Percentiles rank a stretch among this genome's conserved stretches.
phyloP scores from a whole-genome alignment of 2,329 filamentous ascomycete species.

The Catunica adiposa region DNA sequence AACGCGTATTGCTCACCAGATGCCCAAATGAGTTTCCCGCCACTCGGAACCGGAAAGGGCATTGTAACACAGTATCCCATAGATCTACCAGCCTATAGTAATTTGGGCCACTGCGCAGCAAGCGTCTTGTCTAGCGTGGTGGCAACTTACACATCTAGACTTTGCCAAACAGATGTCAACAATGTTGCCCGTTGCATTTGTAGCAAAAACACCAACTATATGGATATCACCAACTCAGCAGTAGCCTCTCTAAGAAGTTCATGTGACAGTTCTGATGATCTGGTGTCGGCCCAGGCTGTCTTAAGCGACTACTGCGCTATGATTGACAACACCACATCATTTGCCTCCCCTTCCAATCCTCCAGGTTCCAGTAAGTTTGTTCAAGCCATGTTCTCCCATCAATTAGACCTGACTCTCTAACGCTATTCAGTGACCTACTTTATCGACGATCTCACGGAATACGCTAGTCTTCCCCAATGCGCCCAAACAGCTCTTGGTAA shows the following conservation, averaged over 20 bases:
- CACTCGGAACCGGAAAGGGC: constrained; percentile 24
- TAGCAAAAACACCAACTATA: constrained; percentile 32
- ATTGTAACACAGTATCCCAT: constrained; percentile 32
- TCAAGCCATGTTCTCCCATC: no score
- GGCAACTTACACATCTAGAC: constrained; percentile 18
- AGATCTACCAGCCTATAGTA: constrained; percentile 28
- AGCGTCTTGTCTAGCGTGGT: constrained; percentile 23
- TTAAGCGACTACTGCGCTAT: constrained; percentile 36
- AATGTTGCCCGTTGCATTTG: constrained; percentile 36
- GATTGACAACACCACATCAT: constrained; percentile 31
- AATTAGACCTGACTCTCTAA: no score
- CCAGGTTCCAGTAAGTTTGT: constrained; percentile 33
- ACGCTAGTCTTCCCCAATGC: constrained; percentile 28
- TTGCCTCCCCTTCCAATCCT: constrained; percentile 29
- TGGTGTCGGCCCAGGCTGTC: constrained; percentile 27
- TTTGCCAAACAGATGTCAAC: constrained; percentile 25
- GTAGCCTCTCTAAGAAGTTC: constrained; percentile 26
- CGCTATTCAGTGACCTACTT: constrained; percentile 37
- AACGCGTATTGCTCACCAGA: constrained; percentile 33
- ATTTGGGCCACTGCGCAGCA: constrained; percentile 29
- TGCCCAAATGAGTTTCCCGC: constrained; percentile 26
- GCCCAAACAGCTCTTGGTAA: constrained; percentile 25
- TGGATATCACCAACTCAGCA: constrained; percentile 27
- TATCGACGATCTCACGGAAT: constrained; percentile 34
- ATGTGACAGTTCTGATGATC: constrained; percentile 31